A percentile compares a stretch with the other conserved stretches of the same genome.
phyloP scores from a whole-genome alignment of 1,284 basidiomycete species.

The Tremellales sp. region DNA sequence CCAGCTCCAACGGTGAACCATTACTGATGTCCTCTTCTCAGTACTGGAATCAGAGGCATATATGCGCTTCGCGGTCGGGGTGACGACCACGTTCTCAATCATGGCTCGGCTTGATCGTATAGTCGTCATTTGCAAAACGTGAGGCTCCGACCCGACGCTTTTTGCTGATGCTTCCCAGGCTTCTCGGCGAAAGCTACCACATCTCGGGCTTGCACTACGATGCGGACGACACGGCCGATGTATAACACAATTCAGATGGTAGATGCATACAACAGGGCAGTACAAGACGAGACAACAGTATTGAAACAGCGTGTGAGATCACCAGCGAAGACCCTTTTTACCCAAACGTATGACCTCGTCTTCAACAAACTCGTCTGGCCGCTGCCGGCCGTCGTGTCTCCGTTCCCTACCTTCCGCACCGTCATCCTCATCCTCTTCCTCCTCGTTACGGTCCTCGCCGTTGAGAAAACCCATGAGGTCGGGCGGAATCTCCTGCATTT shows the following conservation, averaged over 20 bases:
- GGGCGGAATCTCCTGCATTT: conserved; percentile 94
- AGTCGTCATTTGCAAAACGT: conserved; percentile 45
- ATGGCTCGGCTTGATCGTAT: conserved; percentile 40
- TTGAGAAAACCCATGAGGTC: conserved; percentile 75
- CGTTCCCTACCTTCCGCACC: conserved; percentile 59
- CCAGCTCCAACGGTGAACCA: background rate
- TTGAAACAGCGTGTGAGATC: too few relatives aligned
- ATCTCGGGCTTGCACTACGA: conserved; percentile 28
- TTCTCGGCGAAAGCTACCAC: conserved; percentile 45
- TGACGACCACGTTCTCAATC: conserved; percentile 44
- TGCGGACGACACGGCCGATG: too few relatives aligned
- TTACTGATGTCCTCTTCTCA: conserved; percentile 3
- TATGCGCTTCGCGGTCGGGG: conserved; percentile 45
- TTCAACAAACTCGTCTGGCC: background rate
- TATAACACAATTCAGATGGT: too few relatives aligned
- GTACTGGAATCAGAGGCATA: conserved; percentile 44
- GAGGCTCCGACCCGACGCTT: conserved; percentile 2
- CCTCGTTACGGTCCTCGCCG: conserved; percentile 65
- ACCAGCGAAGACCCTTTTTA: too few relatives aligned
- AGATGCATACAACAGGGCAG: too few relatives aligned
- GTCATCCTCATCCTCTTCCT: conserved; percentile 61
- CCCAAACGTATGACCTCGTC: background rate
- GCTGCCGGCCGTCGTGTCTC: background rate
- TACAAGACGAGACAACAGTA: too few relatives aligned
- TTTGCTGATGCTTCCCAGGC: conserved; percentile 12